These are phyloP conservation scores for Amphicarpaea edgeworthii DNA, from an alignment of 306 rosid genomes.

Conservation along the genomic window DNA sequence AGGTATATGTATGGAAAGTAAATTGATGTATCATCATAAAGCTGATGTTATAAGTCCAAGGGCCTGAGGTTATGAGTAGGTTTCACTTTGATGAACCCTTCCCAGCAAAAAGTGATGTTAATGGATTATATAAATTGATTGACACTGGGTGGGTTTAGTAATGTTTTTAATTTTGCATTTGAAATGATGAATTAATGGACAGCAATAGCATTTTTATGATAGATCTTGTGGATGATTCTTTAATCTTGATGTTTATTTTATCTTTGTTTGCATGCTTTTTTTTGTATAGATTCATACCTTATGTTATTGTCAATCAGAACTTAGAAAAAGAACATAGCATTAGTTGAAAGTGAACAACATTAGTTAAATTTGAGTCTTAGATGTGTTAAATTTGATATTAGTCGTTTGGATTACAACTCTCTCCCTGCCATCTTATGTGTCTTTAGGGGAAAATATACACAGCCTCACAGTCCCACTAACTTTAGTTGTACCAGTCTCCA, in stretches of 20 bases:
- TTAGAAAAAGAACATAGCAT: background rate
- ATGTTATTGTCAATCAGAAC: background rate
- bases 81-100: slow-evolving; percentile 19
- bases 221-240: background rate
- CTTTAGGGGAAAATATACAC: background rate
- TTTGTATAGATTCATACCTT: background rate
- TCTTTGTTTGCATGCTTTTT: background rate
- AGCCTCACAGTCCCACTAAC: background rate
- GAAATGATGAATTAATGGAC: background rate
- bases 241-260: background rate
- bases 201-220: background rate
- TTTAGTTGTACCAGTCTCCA: background rate
- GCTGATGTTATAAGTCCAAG: slow-evolving; percentile 4
- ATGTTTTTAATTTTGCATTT: background rate
- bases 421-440: background rate
- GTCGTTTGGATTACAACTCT: slow-evolving; percentile 18
- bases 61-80: slow-evolving; percentile 5
- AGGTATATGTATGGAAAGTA: slow-evolving; percentile 6
- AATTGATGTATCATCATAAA: background rate
- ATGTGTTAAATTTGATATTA: background rate
- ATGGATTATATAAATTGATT: background rate
- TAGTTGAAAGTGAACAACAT: background rate
- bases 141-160: background rate
- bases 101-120: background rate
- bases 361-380: background rate